Evolutionary conservation across 2,329 filamentous ascomycete species (phyloP).

Genomic region (Aspergillus thermomutatus): DNA sequence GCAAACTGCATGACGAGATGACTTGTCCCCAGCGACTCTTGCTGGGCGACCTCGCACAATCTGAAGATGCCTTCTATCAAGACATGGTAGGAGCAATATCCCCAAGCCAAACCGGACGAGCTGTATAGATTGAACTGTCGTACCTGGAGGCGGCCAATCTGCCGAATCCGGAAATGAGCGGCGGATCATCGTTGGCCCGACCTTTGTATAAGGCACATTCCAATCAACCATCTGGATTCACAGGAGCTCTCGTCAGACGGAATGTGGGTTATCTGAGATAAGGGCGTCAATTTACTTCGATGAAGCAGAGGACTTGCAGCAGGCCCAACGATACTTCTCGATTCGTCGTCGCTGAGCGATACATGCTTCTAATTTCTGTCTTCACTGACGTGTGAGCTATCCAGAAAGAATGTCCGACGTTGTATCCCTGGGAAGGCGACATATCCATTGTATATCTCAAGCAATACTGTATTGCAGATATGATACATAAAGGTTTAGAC

Average conservation of each 20-base stretch:
- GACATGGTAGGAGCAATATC: neutral
- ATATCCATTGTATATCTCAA: neutral
- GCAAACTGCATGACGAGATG: slow-evolving; percentile 73
- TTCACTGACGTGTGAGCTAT: neutral
- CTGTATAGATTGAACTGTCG: neutral
- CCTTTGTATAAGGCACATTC: neutral
- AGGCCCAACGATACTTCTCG: neutral
- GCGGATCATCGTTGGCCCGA: slow-evolving; percentile 20
- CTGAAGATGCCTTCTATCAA: neutral
- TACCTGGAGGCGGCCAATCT: slow-evolving; percentile 4
- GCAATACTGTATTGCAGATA: neutral
- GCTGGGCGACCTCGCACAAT: slow-evolving; percentile 12
- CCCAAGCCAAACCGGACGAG: neutral
- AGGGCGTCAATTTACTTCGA: neutral
- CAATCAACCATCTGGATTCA: neutral
- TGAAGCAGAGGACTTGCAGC: neutral
- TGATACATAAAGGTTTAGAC: neutral
- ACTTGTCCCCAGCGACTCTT: slow-evolving; percentile 19
- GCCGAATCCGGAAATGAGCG: slow-evolving; percentile 18
- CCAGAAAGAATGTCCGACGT: neutral
- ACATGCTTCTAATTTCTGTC: neutral
- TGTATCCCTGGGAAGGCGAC: neutral
- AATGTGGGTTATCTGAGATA: neutral
- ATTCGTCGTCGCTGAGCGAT: neutral
- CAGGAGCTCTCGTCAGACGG: neutral